phyloP scores from a whole-genome alignment of 2,329 filamentous ascomycete species.

The Lasiodiplodia gonubiensis region DNA sequence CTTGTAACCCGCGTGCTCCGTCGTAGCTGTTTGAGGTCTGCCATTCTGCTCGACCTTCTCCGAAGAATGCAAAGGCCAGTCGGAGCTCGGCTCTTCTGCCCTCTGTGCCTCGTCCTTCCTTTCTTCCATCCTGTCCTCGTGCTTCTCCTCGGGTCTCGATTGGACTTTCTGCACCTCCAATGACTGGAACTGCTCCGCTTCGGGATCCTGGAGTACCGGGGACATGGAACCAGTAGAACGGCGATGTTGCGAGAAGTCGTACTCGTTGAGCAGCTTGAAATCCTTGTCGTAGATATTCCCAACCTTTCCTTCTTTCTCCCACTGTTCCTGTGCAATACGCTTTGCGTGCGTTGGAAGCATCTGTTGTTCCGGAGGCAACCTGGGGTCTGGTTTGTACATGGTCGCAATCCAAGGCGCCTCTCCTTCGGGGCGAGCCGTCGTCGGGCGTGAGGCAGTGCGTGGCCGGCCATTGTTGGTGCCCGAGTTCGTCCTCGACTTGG shows the following conservation, averaged over 20 bases:
- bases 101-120: neutral
- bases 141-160: neutral
- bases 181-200: constrained; percentile 35
- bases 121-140: neutral
- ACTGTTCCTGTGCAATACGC: constrained; percentile 89
- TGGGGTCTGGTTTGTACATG: constrained; percentile 94
- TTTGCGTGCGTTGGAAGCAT: constrained; percentile 93
- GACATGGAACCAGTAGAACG: constrained; percentile 9
- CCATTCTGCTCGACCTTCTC: constrained; percentile 21
- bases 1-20: constrained; percentile 52
- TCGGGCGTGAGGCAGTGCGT: constrained; percentile 60
- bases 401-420: constrained; percentile 95
- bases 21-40: constrained; percentile 35
- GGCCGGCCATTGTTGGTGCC: constrained; percentile 52
- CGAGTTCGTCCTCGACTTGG: constrained; percentile 29
- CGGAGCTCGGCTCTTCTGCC: neutral
- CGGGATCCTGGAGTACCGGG: constrained; percentile 35
- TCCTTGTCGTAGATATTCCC: constrained; percentile 86
- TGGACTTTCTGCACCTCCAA: neutral
- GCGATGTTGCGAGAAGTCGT: constrained; percentile 51
- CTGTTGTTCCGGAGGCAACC: constrained; percentile 92
- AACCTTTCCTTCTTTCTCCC: constrained; percentile 89
- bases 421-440: constrained; percentile 79
- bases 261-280: constrained; percentile 77
- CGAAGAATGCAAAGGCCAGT: constrained; percentile 5